These are phyloP conservation scores for Helianthus tuberosus DNA, from an alignment of 129 eudicot genomes.

Conservation along the genomic window DNA sequence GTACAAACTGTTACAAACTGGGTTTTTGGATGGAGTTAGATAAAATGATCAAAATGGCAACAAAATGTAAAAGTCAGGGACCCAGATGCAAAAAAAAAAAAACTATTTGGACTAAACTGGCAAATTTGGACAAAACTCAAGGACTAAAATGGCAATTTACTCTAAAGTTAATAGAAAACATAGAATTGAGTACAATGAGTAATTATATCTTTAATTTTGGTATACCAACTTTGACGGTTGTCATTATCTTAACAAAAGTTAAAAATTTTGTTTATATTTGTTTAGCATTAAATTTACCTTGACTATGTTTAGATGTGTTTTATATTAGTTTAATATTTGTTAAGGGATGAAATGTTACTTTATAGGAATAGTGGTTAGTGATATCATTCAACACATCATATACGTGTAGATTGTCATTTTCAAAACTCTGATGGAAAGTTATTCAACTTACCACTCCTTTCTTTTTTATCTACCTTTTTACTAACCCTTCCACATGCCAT, in stretches of 20 bases:
- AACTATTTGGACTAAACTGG: too few species aligned
- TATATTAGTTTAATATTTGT: neutral
- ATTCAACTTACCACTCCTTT: neutral
- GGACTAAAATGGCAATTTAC: too few species aligned
- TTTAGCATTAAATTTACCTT: conserved; percentile 1
- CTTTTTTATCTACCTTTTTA: neutral
- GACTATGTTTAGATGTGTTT: neutral
- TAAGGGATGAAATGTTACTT: neutral
- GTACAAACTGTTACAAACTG: too few species aligned
- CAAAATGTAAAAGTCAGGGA: too few species aligned
- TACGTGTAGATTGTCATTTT: neutral
- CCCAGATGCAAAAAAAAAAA: too few species aligned
- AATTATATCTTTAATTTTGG: neutral
- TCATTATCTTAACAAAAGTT: conserved; percentile 1
- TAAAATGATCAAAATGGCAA: too few species aligned
- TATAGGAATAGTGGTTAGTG: neutral
- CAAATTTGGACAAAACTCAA: too few species aligned
- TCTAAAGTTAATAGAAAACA: neutral
- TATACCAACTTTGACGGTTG: conserved; percentile 10
- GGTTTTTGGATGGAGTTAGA: too few species aligned
- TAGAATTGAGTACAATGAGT: neutral
- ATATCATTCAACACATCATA: neutral
- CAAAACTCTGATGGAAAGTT: neutral
- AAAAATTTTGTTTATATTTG: neutral
- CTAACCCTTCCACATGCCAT: neutral